Conservation (phyloP, 768 basidiomycete genomes). For the Cyathus striatus region DNA sequence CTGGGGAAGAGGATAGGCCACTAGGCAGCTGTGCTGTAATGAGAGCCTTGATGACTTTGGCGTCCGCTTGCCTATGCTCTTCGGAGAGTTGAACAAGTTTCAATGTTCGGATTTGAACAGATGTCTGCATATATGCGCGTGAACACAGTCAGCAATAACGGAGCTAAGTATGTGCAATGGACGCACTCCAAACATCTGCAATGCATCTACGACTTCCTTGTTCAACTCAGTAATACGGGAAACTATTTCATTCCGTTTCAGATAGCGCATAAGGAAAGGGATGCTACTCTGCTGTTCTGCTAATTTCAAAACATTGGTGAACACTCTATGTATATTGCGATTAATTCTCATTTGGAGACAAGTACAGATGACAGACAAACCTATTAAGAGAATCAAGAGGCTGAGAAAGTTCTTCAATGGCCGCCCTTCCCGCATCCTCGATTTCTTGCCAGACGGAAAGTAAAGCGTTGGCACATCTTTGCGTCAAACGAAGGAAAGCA, state of each 20-base stretch:
- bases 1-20: too few relatives aligned
- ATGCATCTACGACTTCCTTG: slow-evolving; percentile 45
- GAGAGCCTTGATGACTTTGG: not conserved
- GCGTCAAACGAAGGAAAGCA: slow-evolving; percentile 55
- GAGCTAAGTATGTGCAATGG: slow-evolving; percentile 11
- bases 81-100: slow-evolving; percentile 13
- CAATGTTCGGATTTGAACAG: slow-evolving; percentile 19
- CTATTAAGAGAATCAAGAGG: slow-evolving; percentile 43
- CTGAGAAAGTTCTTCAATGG: slow-evolving; percentile 34
- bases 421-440: slow-evolving; percentile 34
- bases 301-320: not conserved
- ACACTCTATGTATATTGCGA: not conserved
- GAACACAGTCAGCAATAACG: not conserved
- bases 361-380: slow-evolving; percentile 24
- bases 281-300: slow-evolving; percentile 42
- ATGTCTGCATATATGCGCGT: slow-evolving; percentile 5
- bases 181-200: slow-evolving; percentile 45
- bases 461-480: slow-evolving; percentile 57
- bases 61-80: not conserved
- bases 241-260: slow-evolving; percentile 58
- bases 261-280: slow-evolving; percentile 65
- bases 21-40: slow-evolving; percentile 4
- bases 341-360: not conserved
- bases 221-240: slow-evolving; percentile 42
- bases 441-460: slow-evolving; percentile 52